Evolutionary conservation across 306 rosid species (phyloP).

Genomic region (Quercus cerris): DNA sequence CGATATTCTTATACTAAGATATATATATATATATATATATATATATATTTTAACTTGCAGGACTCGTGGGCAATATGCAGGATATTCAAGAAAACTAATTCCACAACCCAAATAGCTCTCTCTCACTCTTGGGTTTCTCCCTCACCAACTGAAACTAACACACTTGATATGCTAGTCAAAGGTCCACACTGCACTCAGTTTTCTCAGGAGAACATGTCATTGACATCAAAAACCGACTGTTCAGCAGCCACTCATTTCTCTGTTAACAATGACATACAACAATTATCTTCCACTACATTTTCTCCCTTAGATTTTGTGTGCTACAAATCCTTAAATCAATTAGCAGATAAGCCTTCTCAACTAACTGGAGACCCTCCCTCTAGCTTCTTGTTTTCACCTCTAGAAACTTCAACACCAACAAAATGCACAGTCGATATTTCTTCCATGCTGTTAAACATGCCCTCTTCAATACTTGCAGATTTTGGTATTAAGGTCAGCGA

Average conservation of each 20-base stretch:
- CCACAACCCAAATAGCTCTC: constrained; percentile 65
- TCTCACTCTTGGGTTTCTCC: constrained; percentile 75
- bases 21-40: background rate
- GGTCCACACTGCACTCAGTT: constrained; percentile 29
- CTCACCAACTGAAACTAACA: constrained; percentile 38
- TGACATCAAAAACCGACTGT: constrained; percentile 33
- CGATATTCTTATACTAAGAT: background rate
- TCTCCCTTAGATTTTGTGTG: constrained; percentile 40
- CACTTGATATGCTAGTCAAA: constrained; percentile 31
- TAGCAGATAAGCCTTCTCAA: constrained; percentile 36
- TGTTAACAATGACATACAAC: constrained; percentile 22
- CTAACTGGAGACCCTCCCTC: constrained; percentile 31
- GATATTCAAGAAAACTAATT: constrained; percentile 80
- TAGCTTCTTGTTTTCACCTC: constrained; percentile 40
- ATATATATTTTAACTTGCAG: constrained; percentile 32
- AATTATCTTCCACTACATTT: background rate
- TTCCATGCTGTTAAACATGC: constrained; percentile 66
- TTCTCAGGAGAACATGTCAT: constrained; percentile 33
- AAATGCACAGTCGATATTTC: constrained; percentile 49
- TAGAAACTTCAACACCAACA: constrained; percentile 24
- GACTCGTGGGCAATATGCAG: constrained; percentile 97
- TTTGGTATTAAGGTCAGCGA: constrained; percentile 15
- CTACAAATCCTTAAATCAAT: constrained; percentile 44
- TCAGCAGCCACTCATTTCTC: constrained; percentile 29
- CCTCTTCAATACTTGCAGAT: constrained; percentile 66